phyloP scores from a whole-genome alignment of 2,329 filamentous ascomycete species.

The Botrytis fragariae region DNA sequence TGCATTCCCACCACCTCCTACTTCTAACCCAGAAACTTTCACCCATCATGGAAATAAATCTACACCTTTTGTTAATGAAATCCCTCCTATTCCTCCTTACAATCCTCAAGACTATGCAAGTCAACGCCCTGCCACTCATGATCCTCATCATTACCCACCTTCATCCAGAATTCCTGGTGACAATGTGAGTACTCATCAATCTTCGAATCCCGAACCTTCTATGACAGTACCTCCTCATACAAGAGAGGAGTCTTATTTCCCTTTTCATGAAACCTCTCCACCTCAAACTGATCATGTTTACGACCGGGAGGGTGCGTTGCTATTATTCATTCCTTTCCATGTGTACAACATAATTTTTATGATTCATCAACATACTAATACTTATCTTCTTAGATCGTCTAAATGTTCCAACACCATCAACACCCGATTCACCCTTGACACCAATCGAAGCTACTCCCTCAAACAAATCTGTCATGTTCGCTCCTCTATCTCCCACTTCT shows the following conservation, averaged over 20 bases:
- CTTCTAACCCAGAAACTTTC: constrained; percentile 3
- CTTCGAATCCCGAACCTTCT: constrained; percentile 24
- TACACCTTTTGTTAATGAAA: constrained; percentile 29
- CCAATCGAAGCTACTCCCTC: constrained; percentile 7
- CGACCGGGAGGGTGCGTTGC: constrained; percentile 27
- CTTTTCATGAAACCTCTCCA: constrained; percentile 34
- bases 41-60: constrained; percentile 32
- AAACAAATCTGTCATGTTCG: constrained; percentile 38
- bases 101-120: constrained; percentile 37
- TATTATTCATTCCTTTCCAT: constrained; percentile 15
- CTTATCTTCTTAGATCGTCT: constrained; percentile 1
- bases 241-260: constrained; percentile 28
- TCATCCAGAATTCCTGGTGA: constrained; percentile 31
- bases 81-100: constrained; percentile 34
- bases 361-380: not conserved
- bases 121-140: constrained; percentile 26
- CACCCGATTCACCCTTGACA: not conserved
- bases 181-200: constrained; percentile 38
- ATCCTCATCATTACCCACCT: constrained; percentile 31
- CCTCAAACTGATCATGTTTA: constrained; percentile 29
- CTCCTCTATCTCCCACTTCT: constrained; percentile 36
- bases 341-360: not conserved
- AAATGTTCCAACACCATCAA: not conserved
- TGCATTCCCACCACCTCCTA: constrained; percentile 33
- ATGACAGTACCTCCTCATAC: constrained; percentile 20